These are phyloP conservation scores for Cryptococcus maquisensis DNA, from an alignment of 1,284 basidiomycete genomes.

Conservation along the genomic window DNA sequence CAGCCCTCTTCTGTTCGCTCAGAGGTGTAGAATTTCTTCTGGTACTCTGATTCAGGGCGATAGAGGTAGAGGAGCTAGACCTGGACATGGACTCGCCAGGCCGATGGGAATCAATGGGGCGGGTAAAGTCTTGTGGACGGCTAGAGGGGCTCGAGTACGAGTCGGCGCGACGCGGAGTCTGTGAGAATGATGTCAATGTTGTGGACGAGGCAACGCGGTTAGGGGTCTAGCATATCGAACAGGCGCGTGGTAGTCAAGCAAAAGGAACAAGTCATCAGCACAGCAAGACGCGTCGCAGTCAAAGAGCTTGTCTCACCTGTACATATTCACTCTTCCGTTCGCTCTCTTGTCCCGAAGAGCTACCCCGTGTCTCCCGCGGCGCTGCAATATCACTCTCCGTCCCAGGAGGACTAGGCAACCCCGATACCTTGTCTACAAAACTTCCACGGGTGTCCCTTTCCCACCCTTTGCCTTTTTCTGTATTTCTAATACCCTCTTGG, in stretches of 20 bases:
- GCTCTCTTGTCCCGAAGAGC: neutral
- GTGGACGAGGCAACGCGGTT: neutral
- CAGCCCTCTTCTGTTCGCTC: neutral
- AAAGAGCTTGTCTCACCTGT: neutral
- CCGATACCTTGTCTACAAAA: constrained; percentile 20
- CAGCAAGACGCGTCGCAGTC: neutral
- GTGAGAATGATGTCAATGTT: neutral
- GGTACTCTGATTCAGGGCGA: neutral
- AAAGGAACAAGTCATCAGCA: neutral
- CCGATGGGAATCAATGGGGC: neutral
- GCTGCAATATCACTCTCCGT: constrained; percentile 27
- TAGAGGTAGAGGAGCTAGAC: constrained; percentile 15
- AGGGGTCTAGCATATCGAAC: too few relatives aligned
- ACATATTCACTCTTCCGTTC: neutral
- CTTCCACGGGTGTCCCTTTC: neutral
- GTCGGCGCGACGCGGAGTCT: constrained; percentile 3
- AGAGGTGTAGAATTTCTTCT: neutral
- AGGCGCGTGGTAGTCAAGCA: neutral
- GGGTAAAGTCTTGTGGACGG: constrained; percentile 4
- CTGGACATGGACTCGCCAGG: constrained; percentile 13
- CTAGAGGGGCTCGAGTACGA: constrained; percentile 9
- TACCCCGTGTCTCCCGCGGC: neutral
- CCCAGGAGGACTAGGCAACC: constrained; percentile 32
- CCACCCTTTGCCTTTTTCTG: neutral
- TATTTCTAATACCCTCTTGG: neutral